phyloP scores from a whole-genome alignment of 1,139 yeast species.

The Groenewaldozyma auringiensis region DNA sequence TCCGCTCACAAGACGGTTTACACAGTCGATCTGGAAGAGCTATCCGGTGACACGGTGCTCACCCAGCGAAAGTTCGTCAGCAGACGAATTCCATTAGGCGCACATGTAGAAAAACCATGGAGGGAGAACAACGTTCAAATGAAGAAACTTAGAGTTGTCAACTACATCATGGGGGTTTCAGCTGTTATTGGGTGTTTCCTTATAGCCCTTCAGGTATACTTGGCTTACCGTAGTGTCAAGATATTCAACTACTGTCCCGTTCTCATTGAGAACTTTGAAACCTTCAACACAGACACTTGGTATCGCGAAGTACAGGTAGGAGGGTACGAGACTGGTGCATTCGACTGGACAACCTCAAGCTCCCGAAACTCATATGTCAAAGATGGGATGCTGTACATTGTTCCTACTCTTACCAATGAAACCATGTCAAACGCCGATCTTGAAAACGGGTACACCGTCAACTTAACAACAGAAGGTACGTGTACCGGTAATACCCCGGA shows the following conservation, averaged over 20 bases:
- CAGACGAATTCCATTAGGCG: background rate
- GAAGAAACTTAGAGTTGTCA: background rate
- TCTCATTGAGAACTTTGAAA: background rate
- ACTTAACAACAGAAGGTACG: background rate
- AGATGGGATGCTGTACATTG: background rate
- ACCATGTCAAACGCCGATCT: background rate
- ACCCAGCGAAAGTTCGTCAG: background rate
- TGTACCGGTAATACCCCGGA: background rate
- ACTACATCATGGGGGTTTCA: background rate
- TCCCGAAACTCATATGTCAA: background rate
- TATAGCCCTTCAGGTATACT: background rate
- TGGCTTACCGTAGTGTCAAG: background rate
- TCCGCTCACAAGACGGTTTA: background rate
- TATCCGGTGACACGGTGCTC: background rate
- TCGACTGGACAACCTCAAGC: background rate
- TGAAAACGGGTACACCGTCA: background rate
- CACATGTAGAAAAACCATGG: background rate
- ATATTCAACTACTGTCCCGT: background rate
- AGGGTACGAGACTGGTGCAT: background rate
- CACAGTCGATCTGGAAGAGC: background rate
- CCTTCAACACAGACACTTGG: background rate
- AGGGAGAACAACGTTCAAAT: background rate
- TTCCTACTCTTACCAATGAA: background rate
- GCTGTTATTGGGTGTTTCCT: background rate
- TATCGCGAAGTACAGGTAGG: background rate